A percentile compares a stretch with the other conserved stretches of the same genome.
Evolutionary conservation across 2,329 filamentous ascomycete genomes (phyloP).

Genomic region (Alternaria longipes): DNA sequence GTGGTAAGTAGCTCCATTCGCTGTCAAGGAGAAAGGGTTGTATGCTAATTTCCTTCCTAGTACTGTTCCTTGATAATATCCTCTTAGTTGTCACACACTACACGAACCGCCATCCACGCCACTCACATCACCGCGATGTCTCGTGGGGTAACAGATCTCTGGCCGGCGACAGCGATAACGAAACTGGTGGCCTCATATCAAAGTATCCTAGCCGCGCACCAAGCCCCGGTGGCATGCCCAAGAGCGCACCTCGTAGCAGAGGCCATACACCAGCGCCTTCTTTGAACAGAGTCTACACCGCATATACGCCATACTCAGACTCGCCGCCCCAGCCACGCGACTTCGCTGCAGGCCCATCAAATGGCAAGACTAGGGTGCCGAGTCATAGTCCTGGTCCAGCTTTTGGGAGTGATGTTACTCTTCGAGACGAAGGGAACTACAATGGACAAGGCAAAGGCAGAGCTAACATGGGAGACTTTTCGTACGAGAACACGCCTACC

Average conservation of each 20-base stretch:
- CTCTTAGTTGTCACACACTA: slow-evolving; percentile 23
- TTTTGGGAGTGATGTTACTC: slow-evolving; percentile 5
- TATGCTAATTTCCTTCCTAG: slow-evolving; percentile 7
- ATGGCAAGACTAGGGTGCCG: neutral
- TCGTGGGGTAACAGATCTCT: slow-evolving; percentile 18
- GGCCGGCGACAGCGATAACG: slow-evolving; percentile 5
- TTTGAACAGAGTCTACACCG: slow-evolving; percentile 11
- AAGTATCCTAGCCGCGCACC: slow-evolving; percentile 11
- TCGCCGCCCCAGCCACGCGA: slow-evolving; percentile 5
- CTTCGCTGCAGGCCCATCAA: neutral
- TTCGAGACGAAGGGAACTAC: neutral
- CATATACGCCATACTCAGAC: slow-evolving; percentile 14
- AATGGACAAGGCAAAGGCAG: neutral
- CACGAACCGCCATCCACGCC: slow-evolving; percentile 12
- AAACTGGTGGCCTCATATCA: slow-evolving; percentile 9
- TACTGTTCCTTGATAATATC: slow-evolving; percentile 28
- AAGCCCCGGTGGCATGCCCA: neutral
- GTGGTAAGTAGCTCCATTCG: slow-evolving; percentile 15
- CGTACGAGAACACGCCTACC: slow-evolving; percentile 17
- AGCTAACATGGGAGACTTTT: slow-evolving; percentile 4
- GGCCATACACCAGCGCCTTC: neutral
- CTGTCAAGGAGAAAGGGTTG: neutral
- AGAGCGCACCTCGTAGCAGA: neutral
- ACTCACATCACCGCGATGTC: slow-evolving; percentile 14
- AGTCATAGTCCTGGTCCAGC: neutral